Conservation (phyloP, 2,329 filamentous ascomycete species). For the Diplodia seriata region DNA sequence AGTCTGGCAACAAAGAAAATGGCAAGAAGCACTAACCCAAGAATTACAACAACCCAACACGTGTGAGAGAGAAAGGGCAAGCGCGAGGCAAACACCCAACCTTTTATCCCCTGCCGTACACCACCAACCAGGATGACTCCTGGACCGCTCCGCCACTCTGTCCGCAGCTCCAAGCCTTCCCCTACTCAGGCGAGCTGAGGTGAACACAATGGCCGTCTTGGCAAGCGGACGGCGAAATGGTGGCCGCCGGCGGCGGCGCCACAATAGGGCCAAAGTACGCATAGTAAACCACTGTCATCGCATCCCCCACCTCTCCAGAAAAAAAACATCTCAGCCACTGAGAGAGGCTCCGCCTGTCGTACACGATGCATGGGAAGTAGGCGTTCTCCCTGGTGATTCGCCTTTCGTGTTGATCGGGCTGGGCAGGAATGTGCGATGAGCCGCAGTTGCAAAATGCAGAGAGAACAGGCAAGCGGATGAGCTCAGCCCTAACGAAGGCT, state of each 20-base stretch:
- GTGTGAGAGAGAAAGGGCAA: not conserved
- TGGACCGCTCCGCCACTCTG: not conserved
- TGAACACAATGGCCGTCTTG: conserved; percentile 3
- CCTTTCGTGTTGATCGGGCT: not conserved
- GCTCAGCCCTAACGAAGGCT: not conserved
- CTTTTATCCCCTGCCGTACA: not conserved
- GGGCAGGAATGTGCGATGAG: not conserved
- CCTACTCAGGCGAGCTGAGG: not conserved
- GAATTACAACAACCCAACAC: not conserved
- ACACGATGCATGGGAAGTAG: not conserved
- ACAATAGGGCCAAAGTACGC: not conserved
- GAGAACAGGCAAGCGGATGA: not conserved
- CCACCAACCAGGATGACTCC: not conserved
- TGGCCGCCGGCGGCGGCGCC: not conserved
- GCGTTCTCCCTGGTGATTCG: not conserved
- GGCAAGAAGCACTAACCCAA: not conserved
- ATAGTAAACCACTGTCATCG: not conserved
- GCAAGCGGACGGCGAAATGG: not conserved
- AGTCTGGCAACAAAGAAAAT: not conserved
- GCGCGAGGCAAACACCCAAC: not conserved
- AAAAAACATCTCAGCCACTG: not conserved
- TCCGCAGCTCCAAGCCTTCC: not conserved
- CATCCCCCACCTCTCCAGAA: not conserved
- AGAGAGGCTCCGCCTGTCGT: not conserved
- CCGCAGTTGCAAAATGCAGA: not conserved